Conservation (phyloP, 2,329 filamentous ascomycete species). For the Plectosphaerella plurivora region DNA sequence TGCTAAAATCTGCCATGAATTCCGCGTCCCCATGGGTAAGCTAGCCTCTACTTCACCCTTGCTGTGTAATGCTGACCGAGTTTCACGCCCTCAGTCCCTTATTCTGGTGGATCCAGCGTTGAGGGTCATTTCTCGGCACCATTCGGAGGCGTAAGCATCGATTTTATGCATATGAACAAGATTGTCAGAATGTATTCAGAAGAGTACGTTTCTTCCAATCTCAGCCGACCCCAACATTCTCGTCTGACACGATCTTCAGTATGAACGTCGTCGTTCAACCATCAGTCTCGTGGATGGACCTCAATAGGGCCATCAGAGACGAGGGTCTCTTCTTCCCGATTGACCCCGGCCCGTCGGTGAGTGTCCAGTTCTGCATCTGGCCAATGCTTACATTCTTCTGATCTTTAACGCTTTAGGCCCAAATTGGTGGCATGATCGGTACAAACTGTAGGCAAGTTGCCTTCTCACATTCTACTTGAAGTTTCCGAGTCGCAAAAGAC, state of each 20-base stretch:
- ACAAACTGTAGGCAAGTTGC: slow-evolving; percentile 58
- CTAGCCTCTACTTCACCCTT: not conserved
- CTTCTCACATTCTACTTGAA: no score
- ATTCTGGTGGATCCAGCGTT: slow-evolving; percentile 40
- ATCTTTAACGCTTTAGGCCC: slow-evolving; percentile 30
- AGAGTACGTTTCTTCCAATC: not conserved
- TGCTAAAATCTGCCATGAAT: slow-evolving; percentile 68
- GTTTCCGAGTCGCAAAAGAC: not conserved
- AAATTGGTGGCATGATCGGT: slow-evolving; percentile 79
- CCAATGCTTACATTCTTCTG: not conserved
- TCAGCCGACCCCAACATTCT: not conserved
- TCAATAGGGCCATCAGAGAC: slow-evolving; percentile 64
- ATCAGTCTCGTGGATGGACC: slow-evolving; percentile 84
- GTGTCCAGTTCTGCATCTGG: not conserved
- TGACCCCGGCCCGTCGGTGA: slow-evolving; percentile 51
- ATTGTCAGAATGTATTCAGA: not conserved
- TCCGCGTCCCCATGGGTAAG: slow-evolving; percentile 69
- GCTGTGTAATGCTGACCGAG: no score
- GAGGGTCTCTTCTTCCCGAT: slow-evolving; percentile 86
- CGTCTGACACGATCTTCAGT: slow-evolving; percentile 3
- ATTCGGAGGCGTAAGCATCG: not conserved
- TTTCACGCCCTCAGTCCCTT: slow-evolving; percentile 49
- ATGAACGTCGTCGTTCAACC: slow-evolving; percentile 94
- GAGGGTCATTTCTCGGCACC: not conserved
- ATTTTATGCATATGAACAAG: not conserved